Base-by-base conservation (phyloP, 768 basidiomycete species). In the Calvatia gigantea region DNA sequence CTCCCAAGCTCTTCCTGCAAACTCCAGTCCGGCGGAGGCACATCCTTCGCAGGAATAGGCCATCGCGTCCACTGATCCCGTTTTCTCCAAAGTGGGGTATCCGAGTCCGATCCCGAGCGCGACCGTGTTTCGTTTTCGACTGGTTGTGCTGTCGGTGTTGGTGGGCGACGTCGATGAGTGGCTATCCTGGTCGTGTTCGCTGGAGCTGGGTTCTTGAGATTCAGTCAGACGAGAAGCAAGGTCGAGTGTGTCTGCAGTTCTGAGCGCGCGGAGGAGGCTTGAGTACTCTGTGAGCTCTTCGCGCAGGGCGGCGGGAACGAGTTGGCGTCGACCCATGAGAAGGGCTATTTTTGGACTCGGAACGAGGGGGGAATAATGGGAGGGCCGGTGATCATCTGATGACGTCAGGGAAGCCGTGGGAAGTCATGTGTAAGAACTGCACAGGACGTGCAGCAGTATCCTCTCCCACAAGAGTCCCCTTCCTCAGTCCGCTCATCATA, bases 51-150 rank as follows among this genome's bases (percentile, higher is more conserved):
- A 15, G 83, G 76, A 48, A 91, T 77, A 1, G 90, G 90, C 90
- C 90, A 92, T 6, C 83, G 75, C 0, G 89, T 89, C 88, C 87
- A 91, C 0, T 71, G 72, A 61, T 86, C 81, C 21, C 75, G 64
- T 64, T 67, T 66, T 56, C 25, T 58, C 63, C 57, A 38, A 61
- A 32, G 9, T 31, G 57, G 32, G 49, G 32, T 25, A 47, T 60
- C 56, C 62, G 32, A 28, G 46, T 60, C 56, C 62, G 63, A 61
- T 64, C 66, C 61, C 58, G 62, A 65, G 65, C 58, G 51, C 59
- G 54, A 51, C 62, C 35, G 46, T 35, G n/a, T 32, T 57, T 60
- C 25, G 39, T 33, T 47, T 56, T 37, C 14, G 33, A 2, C 41
- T 41, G 12, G 25, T n/a, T n/a, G n/a, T 27, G 19, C 29, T 2